Percentiles rank a stretch among this genome's conserved stretches.
These are phyloP conservation scores for Pseudopithomyces maydicus DNA, from an alignment of 2,329 filamentous ascomycete species.

Conservation along the genomic window DNA sequence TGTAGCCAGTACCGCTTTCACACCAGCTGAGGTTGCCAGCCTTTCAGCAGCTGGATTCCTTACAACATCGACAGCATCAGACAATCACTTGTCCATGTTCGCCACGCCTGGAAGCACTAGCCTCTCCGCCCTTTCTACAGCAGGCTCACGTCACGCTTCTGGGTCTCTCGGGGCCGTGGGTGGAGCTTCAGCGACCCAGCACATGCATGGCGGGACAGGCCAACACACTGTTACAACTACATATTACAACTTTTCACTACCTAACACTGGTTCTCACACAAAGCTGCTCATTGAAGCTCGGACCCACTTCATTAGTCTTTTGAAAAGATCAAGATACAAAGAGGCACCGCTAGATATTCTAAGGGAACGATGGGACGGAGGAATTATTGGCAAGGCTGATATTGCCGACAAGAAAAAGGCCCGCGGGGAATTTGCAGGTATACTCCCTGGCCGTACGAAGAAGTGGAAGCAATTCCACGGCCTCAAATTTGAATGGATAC, in stretches of 20 bases:
- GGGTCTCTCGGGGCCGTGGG: slow-evolving; percentile 73
- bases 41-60: slow-evolving; percentile 72
- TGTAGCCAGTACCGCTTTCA: slow-evolving; percentile 50
- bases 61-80: slow-evolving; percentile 53
- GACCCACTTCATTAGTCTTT: slow-evolving; percentile 63
- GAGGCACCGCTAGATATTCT: slow-evolving; percentile 68
- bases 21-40: slow-evolving; percentile 56
- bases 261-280: slow-evolving; percentile 69
- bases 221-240: slow-evolving; percentile 17
- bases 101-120: slow-evolving; percentile 48
- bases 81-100: slow-evolving; percentile 45
- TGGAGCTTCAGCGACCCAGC: slow-evolving; percentile 67
- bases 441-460: slow-evolving; percentile 65
- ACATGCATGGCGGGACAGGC: slow-evolving; percentile 65
- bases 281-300: slow-evolving; percentile 68
- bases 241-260: slow-evolving; percentile 64
- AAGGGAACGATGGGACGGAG: slow-evolving; percentile 73
- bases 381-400: slow-evolving; percentile 55
- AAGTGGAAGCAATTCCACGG: slow-evolving; percentile 76
- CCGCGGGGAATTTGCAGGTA: slow-evolving; percentile 61
- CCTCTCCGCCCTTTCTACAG: slow-evolving; percentile 64
- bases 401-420: slow-evolving; percentile 56
- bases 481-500: slow-evolving; percentile 71
- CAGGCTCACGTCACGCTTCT: slow-evolving; percentile 67
- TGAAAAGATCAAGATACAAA: slow-evolving; percentile 64